Percentiles rank a stretch among this genome's conserved stretches.
phyloP scores from a whole-genome alignment of 148 eudicot species.

The Silene conica region DNA sequence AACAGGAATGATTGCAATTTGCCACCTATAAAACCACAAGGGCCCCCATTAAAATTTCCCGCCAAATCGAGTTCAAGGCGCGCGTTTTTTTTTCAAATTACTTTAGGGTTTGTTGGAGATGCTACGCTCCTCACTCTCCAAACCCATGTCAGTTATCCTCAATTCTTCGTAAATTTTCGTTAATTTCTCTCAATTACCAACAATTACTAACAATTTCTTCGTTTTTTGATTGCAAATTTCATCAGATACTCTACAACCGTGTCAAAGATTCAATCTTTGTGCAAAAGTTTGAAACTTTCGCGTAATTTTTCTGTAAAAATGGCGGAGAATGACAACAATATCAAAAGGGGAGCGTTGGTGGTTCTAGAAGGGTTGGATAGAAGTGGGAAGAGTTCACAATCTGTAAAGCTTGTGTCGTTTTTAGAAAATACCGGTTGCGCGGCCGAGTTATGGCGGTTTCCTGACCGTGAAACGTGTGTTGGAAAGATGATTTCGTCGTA shows the following conservation, averaged over 20 bases:
- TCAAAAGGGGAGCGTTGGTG: slow-evolving; percentile 75
- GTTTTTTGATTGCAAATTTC: background rate
- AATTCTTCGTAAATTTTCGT: background rate
- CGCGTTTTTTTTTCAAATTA: background rate
- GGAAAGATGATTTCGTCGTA: slow-evolving; percentile 89
- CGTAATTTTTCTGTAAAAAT: slow-evolving; percentile 38
- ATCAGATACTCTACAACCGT: slow-evolving; percentile 7
- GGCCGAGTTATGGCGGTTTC: slow-evolving; percentile 85
- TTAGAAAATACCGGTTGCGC: slow-evolving; percentile 55
- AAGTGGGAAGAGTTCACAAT: slow-evolving; percentile 89
- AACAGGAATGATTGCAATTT: too few relatives aligned
- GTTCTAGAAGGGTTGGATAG: slow-evolving; percentile 95
- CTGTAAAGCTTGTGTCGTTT: slow-evolving; percentile 42
- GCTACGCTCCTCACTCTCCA: slow-evolving; percentile 23
- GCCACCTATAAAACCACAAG: background rate
- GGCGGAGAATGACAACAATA: slow-evolving; percentile 30
- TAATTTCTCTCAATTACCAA: background rate
- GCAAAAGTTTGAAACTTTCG: background rate
- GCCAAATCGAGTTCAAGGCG: background rate
- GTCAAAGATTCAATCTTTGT: background rate
- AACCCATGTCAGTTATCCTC: background rate
- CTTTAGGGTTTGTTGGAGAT: background rate
- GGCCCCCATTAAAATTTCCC: background rate
- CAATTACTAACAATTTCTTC: background rate
- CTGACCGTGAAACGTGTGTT: slow-evolving; percentile 71